Evolutionary conservation across 202 grass and related monocot species (phyloP).

Genomic region (Schoenoplectus triqueter): DNA sequence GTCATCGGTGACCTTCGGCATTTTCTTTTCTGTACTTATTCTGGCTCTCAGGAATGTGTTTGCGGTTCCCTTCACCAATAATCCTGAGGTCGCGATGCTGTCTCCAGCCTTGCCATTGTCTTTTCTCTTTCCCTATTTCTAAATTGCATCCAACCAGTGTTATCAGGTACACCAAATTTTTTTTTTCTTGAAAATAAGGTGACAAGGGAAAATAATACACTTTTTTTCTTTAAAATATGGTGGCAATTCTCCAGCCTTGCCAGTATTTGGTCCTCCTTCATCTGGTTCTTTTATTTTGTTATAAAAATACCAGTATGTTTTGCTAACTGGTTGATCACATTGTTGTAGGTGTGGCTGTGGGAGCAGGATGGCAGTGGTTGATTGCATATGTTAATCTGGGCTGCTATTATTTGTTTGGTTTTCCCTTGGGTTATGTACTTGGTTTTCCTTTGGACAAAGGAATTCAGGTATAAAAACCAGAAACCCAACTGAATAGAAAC

Average conservation of each 20-base stretch:
- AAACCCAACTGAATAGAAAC: not conserved
- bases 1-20: slow-evolving; percentile 54
- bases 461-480: slow-evolving; percentile 49
- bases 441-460: slow-evolving; percentile 68
- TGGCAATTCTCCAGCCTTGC: too few species aligned
- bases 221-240: not conserved
- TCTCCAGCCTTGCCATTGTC: slow-evolving; percentile 56
- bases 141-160: slow-evolving; percentile 73
- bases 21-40: slow-evolving; percentile 50
- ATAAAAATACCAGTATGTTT: not conserved
- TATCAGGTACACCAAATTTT: slow-evolving; percentile 44
- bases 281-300: too few species aligned
- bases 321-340: not conserved
- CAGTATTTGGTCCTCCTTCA: too few species aligned
- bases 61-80: slow-evolving; percentile 72
- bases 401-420: slow-evolving; percentile 84
- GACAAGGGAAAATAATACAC: not conserved
- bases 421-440: slow-evolving; percentile 69
- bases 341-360: slow-evolving; percentile 78
- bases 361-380: slow-evolving; percentile 86
- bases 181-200: not conserved
- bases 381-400: slow-evolving; percentile 77
- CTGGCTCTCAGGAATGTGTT: slow-evolving; percentile 62
- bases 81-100: slow-evolving; percentile 56
- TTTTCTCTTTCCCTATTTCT: slow-evolving; percentile 67